phyloP scores from a whole-genome alignment of 2,329 filamentous ascomycete genomes.

The Xylogone sp. region DNA sequence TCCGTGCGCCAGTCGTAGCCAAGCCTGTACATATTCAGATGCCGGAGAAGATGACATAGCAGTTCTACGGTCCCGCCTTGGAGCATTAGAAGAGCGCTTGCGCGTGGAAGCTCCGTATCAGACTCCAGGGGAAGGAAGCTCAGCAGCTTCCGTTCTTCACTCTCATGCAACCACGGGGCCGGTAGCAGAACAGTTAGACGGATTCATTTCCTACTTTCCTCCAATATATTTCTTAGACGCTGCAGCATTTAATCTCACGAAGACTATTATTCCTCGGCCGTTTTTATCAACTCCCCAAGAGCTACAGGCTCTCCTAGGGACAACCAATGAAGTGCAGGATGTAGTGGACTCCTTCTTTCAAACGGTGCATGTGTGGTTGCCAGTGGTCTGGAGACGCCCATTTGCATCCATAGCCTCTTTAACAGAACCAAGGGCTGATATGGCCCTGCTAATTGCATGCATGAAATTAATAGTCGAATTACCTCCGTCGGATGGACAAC shows the following conservation, averaged over 20 bases:
- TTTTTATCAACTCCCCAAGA: background rate
- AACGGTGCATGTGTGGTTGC: background rate
- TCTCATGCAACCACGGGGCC: background rate
- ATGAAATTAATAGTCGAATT: background rate
- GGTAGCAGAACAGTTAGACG: background rate
- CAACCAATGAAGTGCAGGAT: background rate
- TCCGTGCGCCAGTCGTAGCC: background rate
- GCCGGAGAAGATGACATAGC: background rate
- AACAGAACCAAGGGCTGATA: background rate
- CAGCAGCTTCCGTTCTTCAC: background rate
- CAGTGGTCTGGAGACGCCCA: background rate
- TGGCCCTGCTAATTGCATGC: background rate
- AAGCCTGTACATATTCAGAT: background rate
- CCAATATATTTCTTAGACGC: background rate
- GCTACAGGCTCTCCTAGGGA: background rate
- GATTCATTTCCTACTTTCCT: background rate
- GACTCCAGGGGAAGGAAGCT: background rate
- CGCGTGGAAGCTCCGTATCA: background rate
- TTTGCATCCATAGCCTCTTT: background rate
- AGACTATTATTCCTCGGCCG: background rate
- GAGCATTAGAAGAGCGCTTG: background rate
- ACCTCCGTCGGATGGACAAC: background rate
- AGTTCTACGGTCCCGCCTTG: background rate
- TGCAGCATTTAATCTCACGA: background rate
- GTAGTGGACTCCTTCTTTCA: background rate